Evolutionary conservation across 768 basidiomycete species (phyloP).

Genomic region (Trametes villosa): DNA sequence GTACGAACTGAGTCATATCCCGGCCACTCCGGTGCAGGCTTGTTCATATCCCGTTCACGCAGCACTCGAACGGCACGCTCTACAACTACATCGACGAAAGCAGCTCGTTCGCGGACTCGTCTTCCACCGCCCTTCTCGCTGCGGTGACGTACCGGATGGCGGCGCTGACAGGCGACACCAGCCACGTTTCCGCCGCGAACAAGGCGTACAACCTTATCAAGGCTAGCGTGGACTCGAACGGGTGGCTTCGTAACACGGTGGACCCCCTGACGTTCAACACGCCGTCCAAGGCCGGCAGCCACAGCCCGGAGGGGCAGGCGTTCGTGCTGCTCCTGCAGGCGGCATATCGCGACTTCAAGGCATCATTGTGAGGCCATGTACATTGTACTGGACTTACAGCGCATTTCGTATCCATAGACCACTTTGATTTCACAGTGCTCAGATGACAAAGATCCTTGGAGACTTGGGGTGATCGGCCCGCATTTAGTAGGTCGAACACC

Average conservation of each 20-base stretch:
- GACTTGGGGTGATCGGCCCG: no score
- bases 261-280: conserved; percentile 55
- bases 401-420: no score
- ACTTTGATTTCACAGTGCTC: no score
- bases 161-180: conserved; percentile 41
- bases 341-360: conserved; percentile 38
- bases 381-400: no score
- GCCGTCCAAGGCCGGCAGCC: conserved; percentile 37
- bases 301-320: conserved; percentile 63
- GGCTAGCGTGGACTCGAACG: conserved; percentile 42
- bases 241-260: conserved; percentile 51
- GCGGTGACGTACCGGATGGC: conserved; percentile 60
- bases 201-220: conserved; percentile 44
- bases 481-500: no score
- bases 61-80: conserved; percentile 51
- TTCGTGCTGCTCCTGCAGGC: conserved; percentile 60
- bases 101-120: conserved; percentile 55
- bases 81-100: conserved; percentile 56
- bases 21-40: background rate
- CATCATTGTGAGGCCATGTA: background rate
- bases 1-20: conserved; percentile 31
- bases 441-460: no score
- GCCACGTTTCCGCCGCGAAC: conserved; percentile 46
- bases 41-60: background rate
- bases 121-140: conserved; percentile 61